Evolutionary conservation across 768 basidiomycete genomes (phyloP).

Genomic region (Kwoniella dejecticola): DNA sequence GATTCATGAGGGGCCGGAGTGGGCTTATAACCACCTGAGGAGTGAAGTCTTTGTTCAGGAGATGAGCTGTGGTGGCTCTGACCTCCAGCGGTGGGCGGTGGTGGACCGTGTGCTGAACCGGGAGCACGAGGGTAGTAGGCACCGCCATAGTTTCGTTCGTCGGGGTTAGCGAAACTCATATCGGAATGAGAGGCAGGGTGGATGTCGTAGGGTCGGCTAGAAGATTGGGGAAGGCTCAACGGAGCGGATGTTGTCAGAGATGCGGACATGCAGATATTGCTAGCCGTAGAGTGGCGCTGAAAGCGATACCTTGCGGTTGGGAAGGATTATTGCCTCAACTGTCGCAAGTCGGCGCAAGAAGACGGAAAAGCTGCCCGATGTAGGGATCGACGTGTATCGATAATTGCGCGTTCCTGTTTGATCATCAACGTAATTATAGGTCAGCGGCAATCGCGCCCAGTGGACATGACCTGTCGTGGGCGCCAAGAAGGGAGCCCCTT

Average conservation of each 20-base stretch:
- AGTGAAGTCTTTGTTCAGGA: conserved; percentile 31
- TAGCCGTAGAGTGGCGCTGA: background rate
- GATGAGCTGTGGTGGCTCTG: conserved; percentile 18
- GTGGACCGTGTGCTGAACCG: conserved; percentile 30
- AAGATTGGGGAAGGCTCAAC: conserved; percentile 23
- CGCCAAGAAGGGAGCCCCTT: no score
- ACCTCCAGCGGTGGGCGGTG: conserved; percentile 14
- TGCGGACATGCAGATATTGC: conserved; percentile 17
- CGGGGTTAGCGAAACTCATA: conserved; percentile 27
- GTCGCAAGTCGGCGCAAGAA: no score
- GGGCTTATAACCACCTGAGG: conserved; percentile 30
- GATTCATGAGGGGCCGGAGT: conserved; percentile 31
- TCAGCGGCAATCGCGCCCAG: background rate
- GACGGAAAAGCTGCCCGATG: background rate
- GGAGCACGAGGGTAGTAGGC: conserved; percentile 30
- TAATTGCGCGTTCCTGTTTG: conserved; percentile 5
- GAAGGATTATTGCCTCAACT: no score
- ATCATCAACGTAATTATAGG: background rate
- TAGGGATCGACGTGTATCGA: background rate
- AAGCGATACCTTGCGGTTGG: no score
- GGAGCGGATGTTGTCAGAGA: conserved; percentile 33
- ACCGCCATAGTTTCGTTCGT: conserved; percentile 18
- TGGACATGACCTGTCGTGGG: background rate
- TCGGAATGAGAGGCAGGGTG: conserved; percentile 15
- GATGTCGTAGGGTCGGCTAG: conserved; percentile 19